phyloP scores from a whole-genome alignment of 192 early-diverging fungal genomes.

The Backusella liffmaniae region DNA sequence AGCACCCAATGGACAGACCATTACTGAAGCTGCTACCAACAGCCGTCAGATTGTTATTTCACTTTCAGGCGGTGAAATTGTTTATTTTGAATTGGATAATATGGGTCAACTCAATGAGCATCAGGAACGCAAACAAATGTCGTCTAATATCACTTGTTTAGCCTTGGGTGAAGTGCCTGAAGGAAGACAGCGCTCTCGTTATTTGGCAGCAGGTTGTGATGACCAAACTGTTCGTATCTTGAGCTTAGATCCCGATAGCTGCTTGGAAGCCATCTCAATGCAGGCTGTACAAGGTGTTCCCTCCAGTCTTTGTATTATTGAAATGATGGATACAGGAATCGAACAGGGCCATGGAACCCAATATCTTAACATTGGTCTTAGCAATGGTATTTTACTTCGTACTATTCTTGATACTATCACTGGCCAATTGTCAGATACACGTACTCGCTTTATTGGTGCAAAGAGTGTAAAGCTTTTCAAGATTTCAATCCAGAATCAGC shows the following conservation, averaged over 20 bases:
- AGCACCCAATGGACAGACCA: slow-evolving; percentile 70
- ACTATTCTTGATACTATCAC: slow-evolving; percentile 81
- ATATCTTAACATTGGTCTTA: slow-evolving; percentile 85
- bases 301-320: slow-evolving; percentile 63
- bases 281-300: slow-evolving; percentile 42
- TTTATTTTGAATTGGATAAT: slow-evolving; percentile 93
- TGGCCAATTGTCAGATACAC: slow-evolving; percentile 78
- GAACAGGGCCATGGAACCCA: slow-evolving; percentile 57
- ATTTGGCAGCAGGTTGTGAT: slow-evolving; percentile 88
- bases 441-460: slow-evolving; percentile 84
- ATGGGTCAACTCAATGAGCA: slow-evolving; percentile 83
- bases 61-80: slow-evolving; percentile 77
- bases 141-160: slow-evolving; percentile 68
- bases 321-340: slow-evolving; percentile 77
- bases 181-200: slow-evolving; percentile 70
- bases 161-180: slow-evolving; percentile 78
- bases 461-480: slow-evolving; percentile 79
- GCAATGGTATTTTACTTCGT: slow-evolving; percentile 87
- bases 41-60: slow-evolving; percentile 81
- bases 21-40: slow-evolving; percentile 81
- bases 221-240: slow-evolving; percentile 92
- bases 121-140: slow-evolving; percentile 73
- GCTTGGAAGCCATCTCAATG: slow-evolving; percentile 71
- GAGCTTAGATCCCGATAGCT: slow-evolving; percentile 74
- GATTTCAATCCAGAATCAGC: slow-evolving; percentile 61